Conservation (phyloP, 2,329 filamentous ascomycete species). For the Neonectria punicea region DNA sequence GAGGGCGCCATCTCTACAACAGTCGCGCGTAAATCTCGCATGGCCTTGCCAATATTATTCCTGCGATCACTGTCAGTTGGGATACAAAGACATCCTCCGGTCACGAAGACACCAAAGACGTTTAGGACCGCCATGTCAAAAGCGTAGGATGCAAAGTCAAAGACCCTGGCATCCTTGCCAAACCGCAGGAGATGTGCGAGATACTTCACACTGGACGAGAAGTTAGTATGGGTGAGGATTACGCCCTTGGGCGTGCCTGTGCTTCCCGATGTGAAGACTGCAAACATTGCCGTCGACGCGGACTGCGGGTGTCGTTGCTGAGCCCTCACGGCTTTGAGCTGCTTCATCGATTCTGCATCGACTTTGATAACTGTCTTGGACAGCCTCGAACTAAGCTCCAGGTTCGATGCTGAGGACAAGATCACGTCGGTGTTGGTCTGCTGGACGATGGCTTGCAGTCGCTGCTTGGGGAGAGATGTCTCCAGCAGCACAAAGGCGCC, state of each 20-base stretch:
- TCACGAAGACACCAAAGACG: conserved; percentile 49
- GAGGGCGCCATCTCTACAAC: not conserved
- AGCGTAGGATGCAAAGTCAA: conserved; percentile 48
- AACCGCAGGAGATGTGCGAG: conserved; percentile 5
- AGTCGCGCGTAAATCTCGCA: not conserved
- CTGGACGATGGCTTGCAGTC: not conserved
- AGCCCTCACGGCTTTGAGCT: not conserved
- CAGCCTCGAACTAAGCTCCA: not conserved
- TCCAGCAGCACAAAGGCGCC: conserved; percentile 36
- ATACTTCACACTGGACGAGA: conserved; percentile 14
- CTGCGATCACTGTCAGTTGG: conserved; percentile 50
- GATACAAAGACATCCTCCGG: conserved; percentile 53
- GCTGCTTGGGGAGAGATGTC: conserved; percentile 17
- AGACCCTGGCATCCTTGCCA: not conserved
- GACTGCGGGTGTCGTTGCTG: not conserved
- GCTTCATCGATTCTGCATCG: not conserved
- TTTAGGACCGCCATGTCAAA: conserved; percentile 53
- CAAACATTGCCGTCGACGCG: not conserved
- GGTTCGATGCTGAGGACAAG: not conserved
- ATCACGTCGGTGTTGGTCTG: not conserved
- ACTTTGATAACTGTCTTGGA: not conserved
- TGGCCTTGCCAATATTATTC: not conserved
- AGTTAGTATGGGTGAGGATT: conserved; percentile 40
- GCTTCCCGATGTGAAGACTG: not conserved
- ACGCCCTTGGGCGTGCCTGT: conserved; percentile 40